A percentile compares a stretch with the other conserved stretches of the same genome.
phyloP scores from a whole-genome alignment of 352 stramenopile genomes.

The Elongisporangium undulatum region DNA sequence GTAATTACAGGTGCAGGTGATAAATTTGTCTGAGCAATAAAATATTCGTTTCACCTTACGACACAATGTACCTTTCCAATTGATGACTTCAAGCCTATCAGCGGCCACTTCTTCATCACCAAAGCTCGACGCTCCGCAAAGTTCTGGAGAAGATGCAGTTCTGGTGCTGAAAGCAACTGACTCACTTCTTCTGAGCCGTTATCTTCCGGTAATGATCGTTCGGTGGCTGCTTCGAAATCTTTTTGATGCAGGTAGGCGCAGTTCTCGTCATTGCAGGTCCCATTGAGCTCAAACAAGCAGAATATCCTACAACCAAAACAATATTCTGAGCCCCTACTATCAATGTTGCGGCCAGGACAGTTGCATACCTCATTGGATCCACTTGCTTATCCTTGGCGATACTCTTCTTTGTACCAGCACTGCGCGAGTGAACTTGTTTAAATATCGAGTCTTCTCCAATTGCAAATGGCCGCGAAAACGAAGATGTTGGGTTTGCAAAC shows the following conservation, averaged over 20 bases:
- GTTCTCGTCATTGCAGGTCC: conserved; percentile 70
- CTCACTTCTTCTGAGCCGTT: neutral
- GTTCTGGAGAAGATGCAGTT: conserved; percentile 20
- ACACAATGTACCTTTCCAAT: conserved; percentile 13
- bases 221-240: conserved; percentile 27
- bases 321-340: neutral
- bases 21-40: neutral
- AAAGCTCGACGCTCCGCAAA: conserved; percentile 34
- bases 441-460: conserved; percentile 31
- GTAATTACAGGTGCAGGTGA: neutral
- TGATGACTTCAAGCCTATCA: conserved; percentile 19
- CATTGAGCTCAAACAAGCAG: conserved; percentile 71
- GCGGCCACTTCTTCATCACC: conserved; percentile 36
- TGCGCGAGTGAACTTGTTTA: conserved; percentile 22
- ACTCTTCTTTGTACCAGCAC: conserved; percentile 3
- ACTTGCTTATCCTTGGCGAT: conserved; percentile 11
- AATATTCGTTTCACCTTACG: neutral
- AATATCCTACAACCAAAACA: conserved; percentile 32
- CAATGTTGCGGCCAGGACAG: too few species aligned
- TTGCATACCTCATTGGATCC: conserved; percentile 58
- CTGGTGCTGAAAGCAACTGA: neutral
- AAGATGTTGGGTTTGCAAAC: neutral
- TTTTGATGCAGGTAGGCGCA: conserved; percentile 61
- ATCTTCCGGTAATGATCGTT: neutral
- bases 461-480: conserved; percentile 17